Evolutionary conservation across 495 filamentous ascomycete genomes (phyloP).

Genomic region (Podospora conica): DNA sequence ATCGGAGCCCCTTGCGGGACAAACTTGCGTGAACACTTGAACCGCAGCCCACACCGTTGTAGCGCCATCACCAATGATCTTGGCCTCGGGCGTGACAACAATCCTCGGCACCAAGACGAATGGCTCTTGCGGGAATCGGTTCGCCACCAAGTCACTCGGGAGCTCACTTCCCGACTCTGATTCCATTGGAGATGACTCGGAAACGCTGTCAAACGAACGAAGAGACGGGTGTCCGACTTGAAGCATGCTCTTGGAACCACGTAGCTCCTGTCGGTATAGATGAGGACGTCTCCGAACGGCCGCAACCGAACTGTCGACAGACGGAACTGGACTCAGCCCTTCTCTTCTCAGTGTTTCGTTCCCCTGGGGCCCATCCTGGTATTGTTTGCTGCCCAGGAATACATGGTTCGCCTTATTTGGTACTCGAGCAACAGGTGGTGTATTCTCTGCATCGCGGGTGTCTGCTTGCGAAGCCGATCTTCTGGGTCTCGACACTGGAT

Average conservation of each 20-base stretch:
- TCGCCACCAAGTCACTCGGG: background rate
- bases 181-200: background rate
- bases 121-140: slow-evolving; percentile 14
- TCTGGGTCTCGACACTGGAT: background rate
- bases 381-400: background rate
- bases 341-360: background rate
- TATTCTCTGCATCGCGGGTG: background rate
- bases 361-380: background rate
- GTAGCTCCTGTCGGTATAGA: background rate
- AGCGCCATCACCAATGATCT: slow-evolving; percentile 31
- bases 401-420: background rate
- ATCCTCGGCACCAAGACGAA: slow-evolving; percentile 37
- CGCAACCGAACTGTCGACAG: background rate
- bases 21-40: slow-evolving; percentile 38
- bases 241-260: slow-evolving; percentile 14
- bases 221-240: slow-evolving; percentile 7
- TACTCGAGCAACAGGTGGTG: background rate
- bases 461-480: slow-evolving; percentile 1
- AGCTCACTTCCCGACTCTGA: slow-evolving; percentile 1
- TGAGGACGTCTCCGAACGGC: background rate
- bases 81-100: slow-evolving; percentile 47
- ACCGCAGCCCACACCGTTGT: slow-evolving; percentile 42
- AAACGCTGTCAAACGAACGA: slow-evolving; percentile 3
- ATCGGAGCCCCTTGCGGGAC: slow-evolving; percentile 12
- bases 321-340: background rate